Conservation (phyloP, 805 yeast species). For the Ogataea corticis region DNA sequence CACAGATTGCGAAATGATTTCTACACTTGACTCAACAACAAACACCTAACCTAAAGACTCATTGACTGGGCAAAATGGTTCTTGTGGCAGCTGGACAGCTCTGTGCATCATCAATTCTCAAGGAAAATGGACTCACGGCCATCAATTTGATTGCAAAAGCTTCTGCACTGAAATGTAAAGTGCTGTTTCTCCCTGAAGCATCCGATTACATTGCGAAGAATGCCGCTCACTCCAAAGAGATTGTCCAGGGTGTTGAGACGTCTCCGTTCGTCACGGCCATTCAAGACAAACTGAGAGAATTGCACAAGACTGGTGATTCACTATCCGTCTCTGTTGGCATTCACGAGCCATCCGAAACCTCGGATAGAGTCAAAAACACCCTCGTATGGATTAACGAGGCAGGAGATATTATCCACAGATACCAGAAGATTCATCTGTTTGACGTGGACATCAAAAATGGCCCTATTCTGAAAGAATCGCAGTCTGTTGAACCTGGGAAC, state of each 20-base stretch:
- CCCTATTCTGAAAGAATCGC: slow-evolving; percentile 75
- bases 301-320: slow-evolving; percentile 40
- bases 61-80: slow-evolving; percentile 47
- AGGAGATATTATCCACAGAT: slow-evolving; percentile 68
- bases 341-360: slow-evolving; percentile 67
- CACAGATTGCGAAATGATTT: too few relatives aligned
- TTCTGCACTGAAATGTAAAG: slow-evolving; percentile 55
- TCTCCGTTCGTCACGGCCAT: slow-evolving; percentile 45
- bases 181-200: slow-evolving; percentile 91
- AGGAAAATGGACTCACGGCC: slow-evolving; percentile 60
- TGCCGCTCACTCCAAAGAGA: slow-evolving; percentile 59
- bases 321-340: slow-evolving; percentile 81
- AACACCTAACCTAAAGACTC: too few relatives aligned
- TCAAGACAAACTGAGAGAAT: slow-evolving; percentile 44
- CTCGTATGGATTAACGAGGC: slow-evolving; percentile 65
- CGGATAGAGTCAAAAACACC: slow-evolving; percentile 63
- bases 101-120: slow-evolving; percentile 66
- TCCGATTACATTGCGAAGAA: slow-evolving; percentile 80
- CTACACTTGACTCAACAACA: too few relatives aligned
- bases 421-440: slow-evolving; percentile 86
- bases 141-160: slow-evolving; percentile 65
- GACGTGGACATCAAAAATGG: slow-evolving; percentile 85
- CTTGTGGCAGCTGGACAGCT: slow-evolving; percentile 84
- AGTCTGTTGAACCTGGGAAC: slow-evolving; percentile 79
- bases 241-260: slow-evolving; percentile 51